Conservation (phyloP, 2,329 filamentous ascomycete species). For the Aspergillus alliaceus region DNA sequence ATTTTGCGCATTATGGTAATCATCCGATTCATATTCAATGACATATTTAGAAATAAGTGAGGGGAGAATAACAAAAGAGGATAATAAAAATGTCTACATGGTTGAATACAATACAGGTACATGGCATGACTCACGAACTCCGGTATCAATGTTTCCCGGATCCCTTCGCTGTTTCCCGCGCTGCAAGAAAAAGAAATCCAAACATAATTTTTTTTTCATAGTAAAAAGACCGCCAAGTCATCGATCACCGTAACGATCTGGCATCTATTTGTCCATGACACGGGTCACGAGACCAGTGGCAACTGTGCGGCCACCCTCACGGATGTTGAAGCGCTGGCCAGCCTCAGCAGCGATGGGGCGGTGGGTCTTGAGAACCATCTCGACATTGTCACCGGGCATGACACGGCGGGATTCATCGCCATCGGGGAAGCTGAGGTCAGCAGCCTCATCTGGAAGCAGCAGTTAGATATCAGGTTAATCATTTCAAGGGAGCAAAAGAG, state of each 20-base stretch:
- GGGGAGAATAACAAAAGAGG: constrained; percentile 25
- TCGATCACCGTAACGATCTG: constrained; percentile 9
- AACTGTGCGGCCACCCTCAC: constrained; percentile 90
- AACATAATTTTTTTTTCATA: constrained; percentile 29
- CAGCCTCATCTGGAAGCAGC: constrained; percentile 57
- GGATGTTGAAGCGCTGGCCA: constrained; percentile 96
- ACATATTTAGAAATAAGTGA: constrained; percentile 17
- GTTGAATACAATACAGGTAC: constrained; percentile 35
- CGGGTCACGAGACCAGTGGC: constrained; percentile 80
- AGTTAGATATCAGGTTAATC: constrained; percentile 1
- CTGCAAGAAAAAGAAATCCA: constrained; percentile 31
- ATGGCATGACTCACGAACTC: constrained; percentile 39
- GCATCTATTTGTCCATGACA: constrained; percentile 51
- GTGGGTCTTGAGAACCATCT: constrained; percentile 89
- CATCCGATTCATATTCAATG: constrained; percentile 21
- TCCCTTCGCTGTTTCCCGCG: constrained; percentile 36
- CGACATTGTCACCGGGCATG: constrained; percentile 98
- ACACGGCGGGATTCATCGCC: constrained; percentile 78
- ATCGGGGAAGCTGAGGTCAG: constrained; percentile 82
- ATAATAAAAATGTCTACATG: constrained; percentile 29
- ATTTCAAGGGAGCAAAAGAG: neutral
- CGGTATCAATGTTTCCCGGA: constrained; percentile 25
- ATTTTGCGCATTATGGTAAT: constrained; percentile 3
- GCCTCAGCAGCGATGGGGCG: constrained; percentile 83
- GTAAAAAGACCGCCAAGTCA: constrained; percentile 29